Evolutionary conservation across 2,329 filamentous ascomycete species (phyloP).

Genomic region (Coleophoma cylindrospora): DNA sequence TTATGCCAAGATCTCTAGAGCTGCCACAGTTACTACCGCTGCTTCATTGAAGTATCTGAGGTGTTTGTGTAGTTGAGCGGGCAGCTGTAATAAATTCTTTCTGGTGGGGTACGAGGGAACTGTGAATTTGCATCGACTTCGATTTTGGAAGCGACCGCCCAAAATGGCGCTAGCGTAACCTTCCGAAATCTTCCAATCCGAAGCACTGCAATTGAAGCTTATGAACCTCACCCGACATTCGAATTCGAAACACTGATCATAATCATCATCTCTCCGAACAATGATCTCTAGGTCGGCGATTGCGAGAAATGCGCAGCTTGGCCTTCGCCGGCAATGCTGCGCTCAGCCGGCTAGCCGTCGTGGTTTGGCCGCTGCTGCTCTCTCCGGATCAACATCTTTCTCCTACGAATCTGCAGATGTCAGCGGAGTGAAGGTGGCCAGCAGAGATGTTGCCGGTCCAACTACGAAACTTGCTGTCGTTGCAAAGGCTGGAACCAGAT

Average conservation of each 20-base stretch:
- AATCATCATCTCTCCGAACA: conserved; percentile 39
- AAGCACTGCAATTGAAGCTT: conserved; percentile 31
- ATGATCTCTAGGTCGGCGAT: conserved; percentile 67
- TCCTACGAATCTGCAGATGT: conserved; percentile 84
- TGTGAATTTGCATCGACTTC: too few relatives aligned
- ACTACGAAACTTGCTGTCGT: conserved; percentile 90
- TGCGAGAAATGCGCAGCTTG: conserved; percentile 58
- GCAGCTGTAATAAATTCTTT: neutral
- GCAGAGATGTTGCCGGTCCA: conserved; percentile 81
- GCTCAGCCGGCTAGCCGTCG: conserved; percentile 50
- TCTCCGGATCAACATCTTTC: conserved; percentile 67
- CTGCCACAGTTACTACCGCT: conserved; percentile 65
- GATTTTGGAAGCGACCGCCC: neutral
- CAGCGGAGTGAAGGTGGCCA: conserved; percentile 86
- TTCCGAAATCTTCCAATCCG: conserved; percentile 24
- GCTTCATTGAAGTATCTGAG: conserved; percentile 22
- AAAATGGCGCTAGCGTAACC: conserved; percentile 1
- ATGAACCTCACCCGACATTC: conserved; percentile 42
- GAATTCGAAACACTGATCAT: conserved; percentile 9
- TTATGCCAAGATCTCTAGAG: conserved; percentile 75
- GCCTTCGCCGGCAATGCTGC: conserved; percentile 54
- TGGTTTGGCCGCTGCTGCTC: conserved; percentile 53
- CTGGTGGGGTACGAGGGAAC: neutral
- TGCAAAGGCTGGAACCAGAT: conserved; percentile 90
- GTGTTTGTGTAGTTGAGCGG: neutral